Percentiles rank a stretch among this genome's conserved stretches.
Conservation (phyloP, 208 protist species). For the Leptomonas pyrrhocoris region DNA sequence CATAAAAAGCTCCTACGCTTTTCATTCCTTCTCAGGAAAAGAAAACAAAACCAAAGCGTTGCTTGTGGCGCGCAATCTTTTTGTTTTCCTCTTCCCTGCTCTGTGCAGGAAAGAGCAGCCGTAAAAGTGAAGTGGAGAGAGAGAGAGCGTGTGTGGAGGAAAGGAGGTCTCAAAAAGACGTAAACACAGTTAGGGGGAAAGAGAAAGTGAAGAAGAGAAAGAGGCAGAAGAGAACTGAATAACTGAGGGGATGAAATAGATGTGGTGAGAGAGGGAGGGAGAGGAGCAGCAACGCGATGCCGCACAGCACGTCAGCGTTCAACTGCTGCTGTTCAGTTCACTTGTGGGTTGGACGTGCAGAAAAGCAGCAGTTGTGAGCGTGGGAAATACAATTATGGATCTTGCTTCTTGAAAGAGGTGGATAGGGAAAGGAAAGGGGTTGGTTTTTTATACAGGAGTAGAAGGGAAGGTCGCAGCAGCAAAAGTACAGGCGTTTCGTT, state of each 20-base stretch:
- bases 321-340: neutral
- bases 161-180: neutral
- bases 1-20: neutral
- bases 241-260: too few species aligned
- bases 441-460: too few species aligned
- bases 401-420: too few species aligned
- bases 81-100: conserved; percentile 1
- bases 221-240: neutral
- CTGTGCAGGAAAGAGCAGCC: neutral
- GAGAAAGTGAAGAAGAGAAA: neutral
- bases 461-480: too few species aligned
- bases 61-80: neutral
- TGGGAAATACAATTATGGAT: too few species aligned
- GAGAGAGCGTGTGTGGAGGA: neutral
- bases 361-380: too few species aligned
- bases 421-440: neutral
- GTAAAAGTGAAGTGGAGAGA: neutral
- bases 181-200: neutral
- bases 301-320: conserved; percentile 2
- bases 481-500: too few species aligned
- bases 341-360: neutral
- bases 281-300: too few species aligned
- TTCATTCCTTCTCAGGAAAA: neutral
- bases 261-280: too few species aligned
- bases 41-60: neutral